These are phyloP conservation scores for Aspergillus unguis DNA, from an alignment of 2,329 filamentous ascomycete genomes.

Conservation along the genomic window DNA sequence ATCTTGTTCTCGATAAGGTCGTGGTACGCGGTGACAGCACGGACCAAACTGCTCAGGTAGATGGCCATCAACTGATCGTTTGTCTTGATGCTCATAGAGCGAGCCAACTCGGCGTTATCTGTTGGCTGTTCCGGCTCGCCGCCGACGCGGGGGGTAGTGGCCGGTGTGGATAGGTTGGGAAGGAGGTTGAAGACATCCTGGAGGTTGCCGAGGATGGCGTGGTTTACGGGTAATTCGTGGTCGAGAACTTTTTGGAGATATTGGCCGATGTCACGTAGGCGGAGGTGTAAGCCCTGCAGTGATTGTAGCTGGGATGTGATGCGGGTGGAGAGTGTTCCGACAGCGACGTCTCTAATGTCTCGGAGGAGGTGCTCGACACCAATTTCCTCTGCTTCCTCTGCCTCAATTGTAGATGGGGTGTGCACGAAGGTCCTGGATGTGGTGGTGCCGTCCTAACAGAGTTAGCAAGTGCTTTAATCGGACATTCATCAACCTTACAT, in stretches of 20 bases:
- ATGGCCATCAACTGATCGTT: constrained; percentile 99
- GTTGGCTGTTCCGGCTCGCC: constrained; percentile 52
- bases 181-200: constrained; percentile 99
- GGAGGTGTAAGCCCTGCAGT: constrained; percentile 89
- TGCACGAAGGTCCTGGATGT: constrained; percentile 97
- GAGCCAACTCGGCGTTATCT: constrained; percentile 80
- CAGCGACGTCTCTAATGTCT: constrained; percentile 96
- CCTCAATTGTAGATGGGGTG: constrained; percentile 96
- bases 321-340: constrained; percentile 91
- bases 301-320: constrained; percentile 98
- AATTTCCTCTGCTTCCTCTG: constrained; percentile 98
- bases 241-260: constrained; percentile 97
- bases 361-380: constrained; percentile 96
- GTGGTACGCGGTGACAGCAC: constrained; percentile 97
- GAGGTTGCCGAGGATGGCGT: constrained; percentile 95
- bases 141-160: constrained; percentile 58
- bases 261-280: constrained; percentile 88
- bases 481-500: constrained; percentile 62
- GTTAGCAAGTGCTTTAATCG: background rate
- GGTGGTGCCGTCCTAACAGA: constrained; percentile 81
- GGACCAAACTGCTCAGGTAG: constrained; percentile 93
- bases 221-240: constrained; percentile 89
- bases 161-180: constrained; percentile 86
- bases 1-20: constrained; percentile 99
- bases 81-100: constrained; percentile 97